Conservation (phyloP, 1,139 yeast genomes). For the Petasospora rhodanensis region DNA sequence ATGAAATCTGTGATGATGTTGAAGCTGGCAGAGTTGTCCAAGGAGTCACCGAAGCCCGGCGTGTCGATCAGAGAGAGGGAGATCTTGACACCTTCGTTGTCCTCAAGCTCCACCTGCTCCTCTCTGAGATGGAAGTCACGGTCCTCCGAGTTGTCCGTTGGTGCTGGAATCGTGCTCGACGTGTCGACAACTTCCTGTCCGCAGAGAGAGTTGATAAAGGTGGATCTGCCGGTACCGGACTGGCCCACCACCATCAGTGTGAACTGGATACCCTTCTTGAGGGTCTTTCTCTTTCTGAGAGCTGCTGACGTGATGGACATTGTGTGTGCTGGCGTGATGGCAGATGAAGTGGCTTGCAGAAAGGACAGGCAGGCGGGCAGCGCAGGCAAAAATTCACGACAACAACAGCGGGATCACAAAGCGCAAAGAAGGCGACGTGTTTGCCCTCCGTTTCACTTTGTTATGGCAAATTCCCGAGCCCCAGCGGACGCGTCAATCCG, state of each 20-base stretch:
- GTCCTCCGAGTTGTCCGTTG: constrained; percentile 40
- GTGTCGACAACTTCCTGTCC: constrained; percentile 73
- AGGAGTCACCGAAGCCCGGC: constrained; percentile 75
- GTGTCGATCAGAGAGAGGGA: constrained; percentile 69
- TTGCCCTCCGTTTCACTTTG: constrained; percentile 10
- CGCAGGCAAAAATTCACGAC: too few relatives aligned
- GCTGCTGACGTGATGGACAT: constrained; percentile 38
- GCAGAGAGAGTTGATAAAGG: constrained; percentile 82
- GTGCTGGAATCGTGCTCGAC: constrained; percentile 42
- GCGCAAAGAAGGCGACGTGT: too few relatives aligned
- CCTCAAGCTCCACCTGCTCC: constrained; percentile 59
- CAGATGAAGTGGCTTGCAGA: too few relatives aligned
- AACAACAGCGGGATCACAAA: too few relatives aligned
- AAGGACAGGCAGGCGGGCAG: too few relatives aligned
- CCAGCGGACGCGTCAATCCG: constrained; percentile 6
- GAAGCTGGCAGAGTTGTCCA: constrained; percentile 60
- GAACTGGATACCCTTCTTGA: constrained; percentile 82
- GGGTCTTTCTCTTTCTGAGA: constrained; percentile 61
- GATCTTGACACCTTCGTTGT: constrained; percentile 70
- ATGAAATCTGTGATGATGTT: constrained; percentile 64
- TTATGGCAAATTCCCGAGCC: constrained; percentile 10
- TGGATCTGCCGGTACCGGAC: constrained; percentile 78
- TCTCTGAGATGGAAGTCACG: constrained; percentile 43
- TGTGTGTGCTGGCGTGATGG: background rate
- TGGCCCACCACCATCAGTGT: constrained; percentile 80